Evolutionary conservation across 495 filamentous ascomycete genomes (phyloP).

Genomic region (Aspergillus cristatus): DNA sequence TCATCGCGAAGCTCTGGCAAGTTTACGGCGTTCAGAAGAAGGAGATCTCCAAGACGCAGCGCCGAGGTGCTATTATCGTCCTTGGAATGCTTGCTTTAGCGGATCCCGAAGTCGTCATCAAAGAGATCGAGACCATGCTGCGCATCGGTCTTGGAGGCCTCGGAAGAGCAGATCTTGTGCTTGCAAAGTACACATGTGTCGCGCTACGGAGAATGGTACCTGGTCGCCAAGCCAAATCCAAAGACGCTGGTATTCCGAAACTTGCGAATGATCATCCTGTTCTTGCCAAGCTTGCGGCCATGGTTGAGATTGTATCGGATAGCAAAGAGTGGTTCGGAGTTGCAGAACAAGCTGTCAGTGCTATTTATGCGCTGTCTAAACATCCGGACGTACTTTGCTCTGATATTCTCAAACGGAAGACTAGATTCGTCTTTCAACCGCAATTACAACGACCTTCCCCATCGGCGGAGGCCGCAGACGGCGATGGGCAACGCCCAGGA

Average conservation of each 20-base stretch:
- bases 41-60: slow-evolving; percentile 87
- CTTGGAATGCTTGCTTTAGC: slow-evolving; percentile 94
- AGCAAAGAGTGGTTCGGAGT: slow-evolving; percentile 96
- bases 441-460: slow-evolving; percentile 24
- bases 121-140: slow-evolving; percentile 88
- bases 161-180: slow-evolving; percentile 70
- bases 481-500: slow-evolving; percentile 40
- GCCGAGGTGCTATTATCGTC: slow-evolving; percentile 89
- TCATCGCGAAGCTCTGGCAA: slow-evolving; percentile 91
- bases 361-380: slow-evolving; percentile 90
- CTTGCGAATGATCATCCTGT: slow-evolving; percentile 89
- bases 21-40: slow-evolving; percentile 90
- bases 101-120: slow-evolving; percentile 82
- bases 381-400: slow-evolving; percentile 92
- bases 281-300: slow-evolving; percentile 65
- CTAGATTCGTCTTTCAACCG: slow-evolving; percentile 65
- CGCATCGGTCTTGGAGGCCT: slow-evolving; percentile 77
- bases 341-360: slow-evolving; percentile 93
- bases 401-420: slow-evolving; percentile 81
- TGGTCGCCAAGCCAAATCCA: slow-evolving; percentile 63
- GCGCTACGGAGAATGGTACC: slow-evolving; percentile 84
- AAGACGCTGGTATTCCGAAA: slow-evolving; percentile 63
- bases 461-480: slow-evolving; percentile 18
- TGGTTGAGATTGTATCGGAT: slow-evolving; percentile 73
- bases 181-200: slow-evolving; percentile 92